Evolutionary conservation across 192 early-diverging fungal genomes (phyloP).

Genomic region (Coemansia sp.): DNA sequence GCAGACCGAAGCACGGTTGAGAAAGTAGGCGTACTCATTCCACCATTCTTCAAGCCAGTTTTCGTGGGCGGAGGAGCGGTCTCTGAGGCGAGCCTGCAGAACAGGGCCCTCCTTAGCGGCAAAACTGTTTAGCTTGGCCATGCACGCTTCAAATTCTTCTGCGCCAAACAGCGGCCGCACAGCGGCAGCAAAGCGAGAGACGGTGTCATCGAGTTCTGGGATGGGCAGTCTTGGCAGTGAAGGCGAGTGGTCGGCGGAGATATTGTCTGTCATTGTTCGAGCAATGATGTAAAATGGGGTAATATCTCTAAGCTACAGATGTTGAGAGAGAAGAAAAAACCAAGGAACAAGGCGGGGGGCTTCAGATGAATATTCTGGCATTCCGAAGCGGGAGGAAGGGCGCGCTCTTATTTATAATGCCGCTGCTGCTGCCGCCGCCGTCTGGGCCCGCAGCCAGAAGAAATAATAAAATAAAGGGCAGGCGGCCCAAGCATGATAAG

Average conservation of each 20-base stretch:
- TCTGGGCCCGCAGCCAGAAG: too few relatives aligned
- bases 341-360: too few relatives aligned
- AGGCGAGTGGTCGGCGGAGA: slow-evolving; percentile 4
- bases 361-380: too few relatives aligned
- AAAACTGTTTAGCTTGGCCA: slow-evolving; percentile 53
- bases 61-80: slow-evolving; percentile 30
- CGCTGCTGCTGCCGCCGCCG: too few relatives aligned
- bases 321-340: neutral
- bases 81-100: slow-evolving; percentile 50
- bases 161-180: slow-evolving; percentile 51
- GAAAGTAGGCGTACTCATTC: slow-evolving; percentile 55
- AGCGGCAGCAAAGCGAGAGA: slow-evolving; percentile 48
- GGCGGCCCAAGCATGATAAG: too few relatives aligned
- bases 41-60: slow-evolving; percentile 56
- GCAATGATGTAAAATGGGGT: neutral
- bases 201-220: slow-evolving; percentile 57
- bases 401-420: too few relatives aligned
- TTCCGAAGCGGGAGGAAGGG: too few relatives aligned
- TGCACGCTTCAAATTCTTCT: slow-evolving; percentile 52
- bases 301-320: neutral
- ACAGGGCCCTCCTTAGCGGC: slow-evolving; percentile 42
- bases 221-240: slow-evolving; percentile 53
- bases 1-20: slow-evolving; percentile 51
- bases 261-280: slow-evolving; percentile 6
- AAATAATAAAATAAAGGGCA: too few relatives aligned